Base-by-base conservation (phyloP, 2,329 filamentous ascomycete genomes). In the Colletotrichum scovillei region DNA sequence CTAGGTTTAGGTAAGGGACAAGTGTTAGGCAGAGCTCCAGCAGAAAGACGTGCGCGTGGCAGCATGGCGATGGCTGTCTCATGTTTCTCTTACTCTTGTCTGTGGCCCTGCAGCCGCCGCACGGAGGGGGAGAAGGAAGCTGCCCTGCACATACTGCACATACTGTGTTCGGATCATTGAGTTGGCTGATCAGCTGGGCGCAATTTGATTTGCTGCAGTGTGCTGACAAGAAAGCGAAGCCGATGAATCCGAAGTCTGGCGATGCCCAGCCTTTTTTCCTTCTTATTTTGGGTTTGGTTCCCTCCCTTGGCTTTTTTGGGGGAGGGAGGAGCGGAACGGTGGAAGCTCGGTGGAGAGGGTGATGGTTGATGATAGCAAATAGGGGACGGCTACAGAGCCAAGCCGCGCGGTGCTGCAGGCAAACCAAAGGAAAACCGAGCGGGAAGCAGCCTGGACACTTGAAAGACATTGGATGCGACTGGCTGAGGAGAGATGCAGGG, bases 241-340 rank as follows among this genome's bases (percentile, higher is more conserved):
- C 70, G 66, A 64, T 53, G 32, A 69, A 55, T 53, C 66, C 66
- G 42, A 65, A 56, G 38, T 59, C 30, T 60, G 32, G 67, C 46
- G 55, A 69, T 65, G 46, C 70, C 66, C 53, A 73, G 66, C 55
- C 55, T 19, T 59, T 35, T 11, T n/a, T 49, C 26, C 28, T 22
- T 24, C 5, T 6, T 22, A 32, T 58, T 67, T 55, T 42, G 24
- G 52, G 69, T 30, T 56, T 49, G 70, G 70, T 60, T 73, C 70
- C 70, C 66, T 73, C 66, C 70, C 70, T 73, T 65, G 70, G 70
- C 55, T 60, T 64, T 69, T 19, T 42, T 35, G 4, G 32, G 32
- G 32, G 32, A 66, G 66, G 67, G 60, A 73, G 67, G 71, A 73
- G 71, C 71, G 71, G 71, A 73, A 73, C 32, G 70, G 66, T 63